phyloP scores from a whole-genome alignment of 2,329 filamentous ascomycete genomes.

The Capronia americana region DNA sequence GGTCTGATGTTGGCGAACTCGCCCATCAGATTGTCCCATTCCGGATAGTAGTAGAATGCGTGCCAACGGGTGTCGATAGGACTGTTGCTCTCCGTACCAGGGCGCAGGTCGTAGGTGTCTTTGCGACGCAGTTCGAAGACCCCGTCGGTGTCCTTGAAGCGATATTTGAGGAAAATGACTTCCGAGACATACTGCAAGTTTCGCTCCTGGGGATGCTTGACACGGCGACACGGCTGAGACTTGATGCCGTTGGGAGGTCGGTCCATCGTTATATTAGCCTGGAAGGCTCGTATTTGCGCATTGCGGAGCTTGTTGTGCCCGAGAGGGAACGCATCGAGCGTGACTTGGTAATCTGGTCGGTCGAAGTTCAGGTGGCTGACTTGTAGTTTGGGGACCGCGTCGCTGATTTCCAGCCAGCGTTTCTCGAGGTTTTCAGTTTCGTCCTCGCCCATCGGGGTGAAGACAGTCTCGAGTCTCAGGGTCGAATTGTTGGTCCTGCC shows the following conservation, averaged over 20 bases:
- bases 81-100: slow-evolving; percentile 8
- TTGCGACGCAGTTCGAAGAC: slow-evolving; percentile 53
- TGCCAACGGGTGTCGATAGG: slow-evolving; percentile 43
- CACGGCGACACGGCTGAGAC: slow-evolving; percentile 27
- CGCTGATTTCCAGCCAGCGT: slow-evolving; percentile 39
- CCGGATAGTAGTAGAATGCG: slow-evolving; percentile 42
- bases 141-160: slow-evolving; percentile 49
- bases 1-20: slow-evolving; percentile 46
- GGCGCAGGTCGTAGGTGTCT: slow-evolving; percentile 41
- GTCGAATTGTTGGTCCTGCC: slow-evolving; percentile 38
- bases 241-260: slow-evolving; percentile 33
- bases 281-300: slow-evolving; percentile 34
- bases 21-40: slow-evolving; percentile 52
- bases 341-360: slow-evolving; percentile 36
- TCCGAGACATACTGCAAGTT: slow-evolving; percentile 43
- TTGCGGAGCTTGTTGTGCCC: slow-evolving; percentile 25
- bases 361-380: slow-evolving; percentile 50
- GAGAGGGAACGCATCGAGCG: slow-evolving; percentile 35
- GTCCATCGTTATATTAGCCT: slow-evolving; percentile 33
- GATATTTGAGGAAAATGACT: slow-evolving; percentile 49
- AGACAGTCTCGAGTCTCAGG: slow-evolving; percentile 48
- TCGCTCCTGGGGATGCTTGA: slow-evolving; percentile 27
- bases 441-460: slow-evolving; percentile 22
- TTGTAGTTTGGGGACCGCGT: slow-evolving; percentile 51
- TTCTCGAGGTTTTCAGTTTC: slow-evolving; percentile 30